Evolutionary conservation across 73 alveolate genomes (phyloP), one percentile per base, ranked within the genome.

Genomic region (Paramecium sexaurelia): DNA sequence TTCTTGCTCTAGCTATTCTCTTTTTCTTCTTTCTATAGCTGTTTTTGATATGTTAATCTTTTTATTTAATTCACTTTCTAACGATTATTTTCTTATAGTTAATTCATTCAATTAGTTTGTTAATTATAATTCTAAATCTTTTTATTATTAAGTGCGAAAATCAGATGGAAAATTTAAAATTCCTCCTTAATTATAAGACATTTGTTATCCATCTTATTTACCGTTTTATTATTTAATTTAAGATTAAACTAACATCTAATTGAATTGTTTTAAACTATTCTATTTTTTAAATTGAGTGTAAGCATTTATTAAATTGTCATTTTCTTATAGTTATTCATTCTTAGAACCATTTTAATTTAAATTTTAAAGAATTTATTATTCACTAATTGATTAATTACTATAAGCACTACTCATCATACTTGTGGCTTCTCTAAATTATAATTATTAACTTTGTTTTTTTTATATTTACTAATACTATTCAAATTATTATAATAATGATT

Each of bases 31-130:
- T 19, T 78, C 90, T 0, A 41, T 11, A 43, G 73, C 73, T 9
- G 51, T 29, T 43, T 43, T 78, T 78, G 71, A 37, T 1, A 24
- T 45, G 10, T 32, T 37, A n/a, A 78, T 78, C 55, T 45, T 78
- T 78, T 78, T 78, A 43, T 45, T 78, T n/a, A 78, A 33, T 78
- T 78, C 90, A 78, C 90, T 78, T 20, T 78, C 90, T 8, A 78
- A 24, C 1, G 40, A n/a, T 78, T 78, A 78, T 40, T 78, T 78
- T 78, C 22, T 78, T 11, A 37, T 24, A 13, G 73, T 43, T 24
- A 78, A 43, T 2, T 78, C 90, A 29, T 39, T 39, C 33, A 78
- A 15, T 9, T 37, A 40, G 10, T 78, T 39, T 9, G 68, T 41
- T 37, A 78, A 78, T 78, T 39, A 22, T 43, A 29, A 20, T 45